These are phyloP conservation scores for Amanita polypyramis DNA, from an alignment of 768 basidiomycete species.

Conservation along the genomic window DNA sequence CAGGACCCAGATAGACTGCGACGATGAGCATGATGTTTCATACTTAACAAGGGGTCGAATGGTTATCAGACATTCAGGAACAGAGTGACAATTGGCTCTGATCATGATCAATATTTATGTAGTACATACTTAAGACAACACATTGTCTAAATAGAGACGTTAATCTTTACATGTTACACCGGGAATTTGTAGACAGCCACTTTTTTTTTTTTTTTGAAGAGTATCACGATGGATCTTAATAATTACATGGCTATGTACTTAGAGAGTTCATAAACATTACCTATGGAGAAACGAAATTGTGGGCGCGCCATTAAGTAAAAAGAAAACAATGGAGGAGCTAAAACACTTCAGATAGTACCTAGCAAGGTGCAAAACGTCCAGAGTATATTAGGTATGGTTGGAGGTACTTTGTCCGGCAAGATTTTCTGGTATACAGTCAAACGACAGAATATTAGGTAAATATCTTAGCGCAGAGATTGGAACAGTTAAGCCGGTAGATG, in stretches of 20 bases:
- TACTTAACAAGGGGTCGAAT: not conserved
- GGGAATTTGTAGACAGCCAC: too few relatives aligned
- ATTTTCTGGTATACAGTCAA: conserved; percentile 8
- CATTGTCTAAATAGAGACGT: not conserved
- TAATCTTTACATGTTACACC: not conserved
- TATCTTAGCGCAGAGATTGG: conserved; percentile 5
- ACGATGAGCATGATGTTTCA: not conserved
- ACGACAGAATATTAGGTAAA: conserved; percentile 4
- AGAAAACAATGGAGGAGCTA: not conserved
- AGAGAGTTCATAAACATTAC: not conserved
- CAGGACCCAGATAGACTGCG: conserved; percentile 1
- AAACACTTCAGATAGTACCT: not conserved
- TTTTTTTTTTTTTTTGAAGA: not conserved
- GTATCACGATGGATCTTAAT: not conserved
- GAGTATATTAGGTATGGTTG: conserved; percentile 1
- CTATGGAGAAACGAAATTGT: not conserved
- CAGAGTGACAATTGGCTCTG: not conserved
- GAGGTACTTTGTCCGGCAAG: conserved; percentile 2
- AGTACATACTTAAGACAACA: too few relatives aligned
- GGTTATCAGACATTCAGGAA: not conserved
- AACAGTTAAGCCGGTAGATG: not conserved
- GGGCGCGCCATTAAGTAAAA: not conserved
- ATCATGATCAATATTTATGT: too few relatives aligned
- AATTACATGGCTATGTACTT: not conserved
- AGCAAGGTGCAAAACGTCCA: not conserved